Percentiles rank a stretch among this genome's conserved stretches.
Evolutionary conservation across 179 eudicot species (phyloP).

Genomic region (Spinacia oleracea): DNA sequence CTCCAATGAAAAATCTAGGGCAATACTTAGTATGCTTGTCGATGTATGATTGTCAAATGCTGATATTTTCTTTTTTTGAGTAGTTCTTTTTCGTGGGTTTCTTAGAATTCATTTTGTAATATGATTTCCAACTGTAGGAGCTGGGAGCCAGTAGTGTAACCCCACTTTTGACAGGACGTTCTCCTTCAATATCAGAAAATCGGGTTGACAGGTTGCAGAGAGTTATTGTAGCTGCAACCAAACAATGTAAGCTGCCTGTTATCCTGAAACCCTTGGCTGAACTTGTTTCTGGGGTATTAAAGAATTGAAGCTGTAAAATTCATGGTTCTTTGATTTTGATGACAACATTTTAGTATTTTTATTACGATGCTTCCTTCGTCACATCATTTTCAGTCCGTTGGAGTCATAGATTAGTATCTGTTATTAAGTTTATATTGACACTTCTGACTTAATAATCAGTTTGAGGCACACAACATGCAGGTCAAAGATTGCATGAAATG

Average conservation of each 20-base stretch:
- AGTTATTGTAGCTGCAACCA: constrained; percentile 75
- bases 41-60: neutral
- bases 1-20: neutral
- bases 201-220: constrained; percentile 85
- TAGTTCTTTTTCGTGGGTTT: neutral
- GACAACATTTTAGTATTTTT: neutral
- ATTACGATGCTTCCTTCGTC: neutral
- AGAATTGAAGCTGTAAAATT: neutral
- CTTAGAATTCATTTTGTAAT: neutral
- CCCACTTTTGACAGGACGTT: constrained; percentile 84
- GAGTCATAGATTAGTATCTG: neutral
- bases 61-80: neutral
- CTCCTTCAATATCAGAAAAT: constrained; percentile 78
- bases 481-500: constrained; percentile 93
- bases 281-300: neutral
- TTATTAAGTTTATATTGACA: neutral
- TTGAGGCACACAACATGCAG: constrained; percentile 33
- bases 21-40: neutral
- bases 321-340: too few species aligned
- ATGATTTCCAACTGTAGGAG: constrained; percentile 47
- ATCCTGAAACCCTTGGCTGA: neutral
- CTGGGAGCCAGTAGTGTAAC: constrained; percentile 88
- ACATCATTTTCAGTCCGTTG: neutral
- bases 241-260: constrained; percentile 59
- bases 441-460: neutral